Percentiles rank a stretch among this genome's conserved stretches.
Evolutionary conservation across 1,284 basidiomycete species (phyloP).

Genomic region (Pulveroboletus sp.): DNA sequence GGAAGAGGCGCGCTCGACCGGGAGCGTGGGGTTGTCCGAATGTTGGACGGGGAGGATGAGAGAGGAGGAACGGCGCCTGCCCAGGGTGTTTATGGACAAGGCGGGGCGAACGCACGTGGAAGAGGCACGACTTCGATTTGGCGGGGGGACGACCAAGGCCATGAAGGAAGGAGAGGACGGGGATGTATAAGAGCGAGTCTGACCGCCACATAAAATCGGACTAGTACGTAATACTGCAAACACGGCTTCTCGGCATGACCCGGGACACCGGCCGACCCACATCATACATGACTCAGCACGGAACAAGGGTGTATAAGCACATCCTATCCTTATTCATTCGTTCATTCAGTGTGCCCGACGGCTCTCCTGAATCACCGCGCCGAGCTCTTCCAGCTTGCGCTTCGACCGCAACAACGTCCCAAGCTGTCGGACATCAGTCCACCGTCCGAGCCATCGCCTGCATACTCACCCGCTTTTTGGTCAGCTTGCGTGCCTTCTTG

Average conservation of each 20-base stretch:
- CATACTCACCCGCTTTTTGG: constrained; percentile 89
- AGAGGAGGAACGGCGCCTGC: constrained; percentile 47
- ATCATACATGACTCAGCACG: constrained; percentile 17
- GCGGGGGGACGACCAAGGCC: constrained; percentile 31
- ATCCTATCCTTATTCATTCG: not conserved
- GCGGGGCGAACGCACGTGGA: constrained; percentile 58
- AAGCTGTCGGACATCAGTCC: constrained; percentile 50
- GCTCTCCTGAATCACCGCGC: constrained; percentile 88
- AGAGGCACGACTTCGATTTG: constrained; percentile 51
- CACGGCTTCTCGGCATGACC: constrained; percentile 20
- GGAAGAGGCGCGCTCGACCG: constrained; percentile 8
- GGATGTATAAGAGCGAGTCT: not conserved
- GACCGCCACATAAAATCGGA: constrained; percentile 20
- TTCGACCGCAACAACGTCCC: constrained; percentile 95
- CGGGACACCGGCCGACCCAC: not conserved
- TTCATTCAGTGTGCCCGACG: constrained; percentile 61
- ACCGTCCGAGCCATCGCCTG: not conserved
- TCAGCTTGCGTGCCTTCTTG: constrained; percentile 97
- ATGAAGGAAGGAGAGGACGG: constrained; percentile 14
- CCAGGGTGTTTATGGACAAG: constrained; percentile 50
- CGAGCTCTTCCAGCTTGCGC: constrained; percentile 95
- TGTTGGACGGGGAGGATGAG: constrained; percentile 31
- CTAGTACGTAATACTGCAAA: constrained; percentile 23
- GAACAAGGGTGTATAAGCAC: not conserved
- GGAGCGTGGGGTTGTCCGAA: not conserved